These are phyloP conservation scores for Aspergillus fructus DNA, from an alignment of 2,329 filamentous ascomycete genomes.

Conservation along the genomic window DNA sequence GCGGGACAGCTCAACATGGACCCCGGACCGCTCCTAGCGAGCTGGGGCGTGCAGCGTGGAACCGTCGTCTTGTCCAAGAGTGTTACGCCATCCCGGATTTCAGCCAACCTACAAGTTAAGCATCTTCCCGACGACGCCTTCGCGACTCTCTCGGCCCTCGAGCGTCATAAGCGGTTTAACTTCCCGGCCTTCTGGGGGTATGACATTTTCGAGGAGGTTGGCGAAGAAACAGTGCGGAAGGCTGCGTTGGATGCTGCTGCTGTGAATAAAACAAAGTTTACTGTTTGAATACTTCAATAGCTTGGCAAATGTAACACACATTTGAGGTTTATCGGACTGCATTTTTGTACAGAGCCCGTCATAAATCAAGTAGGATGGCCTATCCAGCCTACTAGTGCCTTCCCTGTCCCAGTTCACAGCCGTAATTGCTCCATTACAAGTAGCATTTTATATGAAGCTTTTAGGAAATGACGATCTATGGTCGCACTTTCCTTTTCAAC, in stretches of 20 bases:
- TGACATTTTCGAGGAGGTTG: conserved; percentile 36
- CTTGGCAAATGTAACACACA: too few species aligned
- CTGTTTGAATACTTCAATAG: conserved; percentile 10
- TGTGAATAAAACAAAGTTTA: conserved; percentile 23
- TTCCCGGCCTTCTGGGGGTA: conserved; percentile 32
- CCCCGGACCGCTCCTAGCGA: conserved; percentile 54
- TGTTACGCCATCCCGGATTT: conserved; percentile 52
- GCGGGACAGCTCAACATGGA: conserved; percentile 61
- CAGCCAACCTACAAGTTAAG: conserved; percentile 42
- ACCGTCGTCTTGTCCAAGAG: conserved; percentile 56
- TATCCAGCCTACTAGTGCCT: too few species aligned
- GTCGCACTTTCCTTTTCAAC: too few species aligned
- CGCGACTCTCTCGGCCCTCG: conserved; percentile 27
- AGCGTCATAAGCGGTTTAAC: conserved; percentile 34
- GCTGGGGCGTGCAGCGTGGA: conserved; percentile 55
- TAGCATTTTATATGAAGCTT: too few species aligned
- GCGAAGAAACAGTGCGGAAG: conserved; percentile 21
- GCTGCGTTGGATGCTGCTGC: conserved; percentile 17
- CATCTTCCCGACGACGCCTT: conserved; percentile 28
- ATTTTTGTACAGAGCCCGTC: too few species aligned
- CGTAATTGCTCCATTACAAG: too few species aligned
- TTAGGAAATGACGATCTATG: too few species aligned
- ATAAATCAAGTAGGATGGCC: too few species aligned
- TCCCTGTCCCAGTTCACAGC: too few species aligned
- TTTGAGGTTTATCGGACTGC: too few species aligned